Evolutionary conservation across 164 flowering plant genomes (phyloP).

Genomic region (Sextonia rubra): DNA sequence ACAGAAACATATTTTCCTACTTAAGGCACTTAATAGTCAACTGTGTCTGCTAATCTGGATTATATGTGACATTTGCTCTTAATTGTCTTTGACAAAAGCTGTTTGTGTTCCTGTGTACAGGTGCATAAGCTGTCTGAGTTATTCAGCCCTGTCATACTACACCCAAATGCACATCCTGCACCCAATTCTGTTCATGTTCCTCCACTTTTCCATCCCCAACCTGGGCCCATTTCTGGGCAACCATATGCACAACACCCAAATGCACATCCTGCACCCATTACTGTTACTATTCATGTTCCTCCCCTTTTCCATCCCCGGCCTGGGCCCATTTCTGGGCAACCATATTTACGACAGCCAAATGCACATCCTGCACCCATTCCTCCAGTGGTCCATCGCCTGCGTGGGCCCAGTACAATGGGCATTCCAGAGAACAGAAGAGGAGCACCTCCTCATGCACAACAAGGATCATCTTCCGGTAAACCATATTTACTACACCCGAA

Average conservation of each 20-base stretch:
- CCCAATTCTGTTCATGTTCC: neutral
- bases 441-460: slow-evolving; percentile 6
- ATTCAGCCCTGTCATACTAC: slow-evolving; percentile 43
- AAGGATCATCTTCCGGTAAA: slow-evolving; percentile 7
- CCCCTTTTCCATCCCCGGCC: slow-evolving; percentile 10
- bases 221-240: no score
- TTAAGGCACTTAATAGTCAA: neutral
- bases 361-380: slow-evolving; percentile 8
- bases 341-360: slow-evolving; percentile 24
- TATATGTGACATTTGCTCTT: neutral
- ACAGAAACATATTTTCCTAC: neutral
- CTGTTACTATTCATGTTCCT: neutral
- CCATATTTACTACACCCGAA: slow-evolving; percentile 23
- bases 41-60: neutral
- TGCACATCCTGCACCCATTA: slow-evolving; percentile 11
- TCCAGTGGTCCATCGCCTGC: no score
- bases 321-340: slow-evolving; percentile 11
- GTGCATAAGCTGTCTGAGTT: slow-evolving; percentile 45
- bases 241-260: slow-evolving; percentile 20
- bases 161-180: slow-evolving; percentile 20
- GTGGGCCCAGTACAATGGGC: neutral
- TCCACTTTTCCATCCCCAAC: no score
- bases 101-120: slow-evolving; percentile 27
- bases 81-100: slow-evolving; percentile 7
- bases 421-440: slow-evolving; percentile 18